A percentile compares a stretch with the other conserved stretches of the same genome.
These are phyloP conservation scores for Metarhizium humberi DNA, from an alignment of 2,329 filamentous ascomycete species.

Conservation along the genomic window DNA sequence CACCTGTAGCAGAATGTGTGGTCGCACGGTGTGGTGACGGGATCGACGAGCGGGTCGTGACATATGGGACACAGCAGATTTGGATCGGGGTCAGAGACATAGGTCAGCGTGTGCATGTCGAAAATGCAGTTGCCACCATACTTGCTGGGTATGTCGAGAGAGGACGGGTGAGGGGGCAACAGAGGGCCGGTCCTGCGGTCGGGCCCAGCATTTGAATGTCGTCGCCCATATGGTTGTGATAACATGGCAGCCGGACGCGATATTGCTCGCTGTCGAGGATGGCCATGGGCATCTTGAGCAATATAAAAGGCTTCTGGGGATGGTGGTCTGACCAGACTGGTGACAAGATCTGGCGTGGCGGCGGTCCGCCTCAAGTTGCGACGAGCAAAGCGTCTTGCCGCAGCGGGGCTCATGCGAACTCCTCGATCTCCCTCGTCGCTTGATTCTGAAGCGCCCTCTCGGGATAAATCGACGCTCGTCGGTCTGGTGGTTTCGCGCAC, in stretches of 20 bases:
- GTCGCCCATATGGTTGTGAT: constrained; percentile 7
- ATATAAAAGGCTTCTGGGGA: constrained; percentile 27
- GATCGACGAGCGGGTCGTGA: constrained; percentile 49
- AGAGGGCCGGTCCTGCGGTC: constrained; percentile 25
- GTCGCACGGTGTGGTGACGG: constrained; percentile 52
- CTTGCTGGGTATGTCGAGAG: constrained; percentile 27
- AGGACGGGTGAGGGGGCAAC: constrained; percentile 26
- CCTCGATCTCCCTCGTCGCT: constrained; percentile 26
- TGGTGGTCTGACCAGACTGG: constrained; percentile 27
- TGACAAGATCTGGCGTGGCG: constrained; percentile 30
- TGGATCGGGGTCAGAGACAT: constrained; percentile 33
- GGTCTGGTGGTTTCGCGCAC: not conserved
- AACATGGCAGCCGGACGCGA: constrained; percentile 4
- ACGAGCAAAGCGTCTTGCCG: constrained; percentile 25
- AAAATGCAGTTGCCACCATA: constrained; percentile 30
- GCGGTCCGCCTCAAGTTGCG: constrained; percentile 24
- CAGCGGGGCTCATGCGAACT: constrained; percentile 23
- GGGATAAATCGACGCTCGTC: constrained; percentile 1
- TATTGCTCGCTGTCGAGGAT: constrained; percentile 11
- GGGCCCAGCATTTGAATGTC: constrained; percentile 14
- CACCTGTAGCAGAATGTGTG: constrained; percentile 57
- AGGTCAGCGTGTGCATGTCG: constrained; percentile 36
- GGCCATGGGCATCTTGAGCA: constrained; percentile 16
- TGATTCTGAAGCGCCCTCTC: constrained; percentile 21
- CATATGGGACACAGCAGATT: constrained; percentile 47